Percentiles rank a stretch among this genome's conserved stretches.
phyloP scores from a whole-genome alignment of 2,329 filamentous ascomycete genomes.

The Cladosporium velox region DNA sequence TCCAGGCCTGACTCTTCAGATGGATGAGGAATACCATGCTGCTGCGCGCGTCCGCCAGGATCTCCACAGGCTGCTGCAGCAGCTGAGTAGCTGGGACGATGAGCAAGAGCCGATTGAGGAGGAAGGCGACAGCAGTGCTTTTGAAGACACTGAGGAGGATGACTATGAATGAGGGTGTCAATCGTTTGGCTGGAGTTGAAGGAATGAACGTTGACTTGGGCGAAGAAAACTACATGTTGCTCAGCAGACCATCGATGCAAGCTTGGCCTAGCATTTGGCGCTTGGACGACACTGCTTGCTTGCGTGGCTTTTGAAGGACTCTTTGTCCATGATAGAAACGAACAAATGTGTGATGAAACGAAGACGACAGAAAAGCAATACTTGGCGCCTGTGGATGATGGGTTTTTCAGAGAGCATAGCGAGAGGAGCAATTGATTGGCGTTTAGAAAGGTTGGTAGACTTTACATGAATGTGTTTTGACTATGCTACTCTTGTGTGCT shows the following conservation, averaged over 20 bases:
- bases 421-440: background rate
- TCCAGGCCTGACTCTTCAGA: slow-evolving; percentile 12
- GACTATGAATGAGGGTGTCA: background rate
- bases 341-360: slow-evolving; percentile 1
- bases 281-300: background rate
- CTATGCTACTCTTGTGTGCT: background rate
- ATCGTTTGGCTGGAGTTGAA: background rate
- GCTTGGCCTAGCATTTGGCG: background rate
- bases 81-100: background rate
- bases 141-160: slow-evolving; percentile 14
- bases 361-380: background rate
- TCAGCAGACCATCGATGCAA: background rate
- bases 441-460: background rate
- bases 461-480: background rate
- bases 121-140: slow-evolving; percentile 15
- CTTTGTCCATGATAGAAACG: background rate
- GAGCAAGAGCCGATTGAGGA: slow-evolving; percentile 8
- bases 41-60: background rate
- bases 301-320: background rate
- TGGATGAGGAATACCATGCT: slow-evolving; percentile 3
- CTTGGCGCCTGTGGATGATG: background rate
- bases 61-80: background rate
- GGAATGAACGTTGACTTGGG: background rate
- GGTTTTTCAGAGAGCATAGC: background rate
- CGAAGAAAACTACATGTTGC: background rate